phyloP scores from a whole-genome alignment of 2,329 filamentous ascomycete species.

The Amesomyces nigricolor region DNA sequence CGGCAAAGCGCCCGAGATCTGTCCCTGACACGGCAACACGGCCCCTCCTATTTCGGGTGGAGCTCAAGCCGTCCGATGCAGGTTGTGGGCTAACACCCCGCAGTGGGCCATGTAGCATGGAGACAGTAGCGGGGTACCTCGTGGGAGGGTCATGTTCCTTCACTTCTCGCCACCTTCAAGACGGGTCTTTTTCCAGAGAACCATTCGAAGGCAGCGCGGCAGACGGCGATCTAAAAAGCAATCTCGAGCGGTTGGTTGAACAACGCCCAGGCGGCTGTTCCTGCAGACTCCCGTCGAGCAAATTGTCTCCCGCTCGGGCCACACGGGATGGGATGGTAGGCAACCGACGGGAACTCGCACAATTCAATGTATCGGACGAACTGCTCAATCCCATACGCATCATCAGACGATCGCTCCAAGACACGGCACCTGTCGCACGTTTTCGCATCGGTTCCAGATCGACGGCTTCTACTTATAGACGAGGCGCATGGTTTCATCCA shows the following conservation, averaged over 20 bases:
- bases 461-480: constrained; percentile 3
- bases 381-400: too few relatives aligned
- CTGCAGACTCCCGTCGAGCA: constrained; percentile 3
- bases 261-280: background rate
- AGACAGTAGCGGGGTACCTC: constrained; percentile 6
- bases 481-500: background rate
- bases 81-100: constrained; percentile 10
- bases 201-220: background rate
- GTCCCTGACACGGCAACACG: background rate
- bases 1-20: background rate
- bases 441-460: constrained; percentile 1
- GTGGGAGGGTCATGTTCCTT: background rate
- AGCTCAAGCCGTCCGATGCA: background rate
- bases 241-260: background rate
- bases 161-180: background rate
- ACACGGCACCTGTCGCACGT: background rate
- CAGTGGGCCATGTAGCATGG: background rate
- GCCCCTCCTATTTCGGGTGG: constrained; percentile 3
- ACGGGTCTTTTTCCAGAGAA: too few relatives aligned
- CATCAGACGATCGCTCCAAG: too few relatives aligned
- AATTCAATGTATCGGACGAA: background rate
- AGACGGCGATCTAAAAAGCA: background rate
- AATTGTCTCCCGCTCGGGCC: background rate
- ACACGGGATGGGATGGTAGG: background rate
- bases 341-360: too few relatives aligned